A percentile compares a stretch with the other conserved stretches of the same genome.
Conservation (phyloP, 257 asterid species). For the Solanum raphanifolium region DNA sequence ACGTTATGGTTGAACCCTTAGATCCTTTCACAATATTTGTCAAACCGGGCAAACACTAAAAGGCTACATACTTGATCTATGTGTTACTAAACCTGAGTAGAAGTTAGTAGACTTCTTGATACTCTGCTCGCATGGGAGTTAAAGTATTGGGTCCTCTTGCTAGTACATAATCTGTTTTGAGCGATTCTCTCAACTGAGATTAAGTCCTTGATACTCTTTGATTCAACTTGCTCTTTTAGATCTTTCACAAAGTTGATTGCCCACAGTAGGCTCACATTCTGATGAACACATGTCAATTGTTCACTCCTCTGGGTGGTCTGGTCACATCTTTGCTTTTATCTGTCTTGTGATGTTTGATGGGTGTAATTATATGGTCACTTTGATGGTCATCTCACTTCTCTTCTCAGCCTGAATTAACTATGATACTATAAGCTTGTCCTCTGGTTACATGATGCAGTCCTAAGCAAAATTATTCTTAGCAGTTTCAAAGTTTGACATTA, state of each 20-base stretch:
- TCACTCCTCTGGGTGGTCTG: background rate
- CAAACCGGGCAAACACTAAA: background rate
- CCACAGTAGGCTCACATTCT: background rate
- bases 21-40: background rate
- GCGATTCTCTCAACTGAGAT: background rate
- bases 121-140: background rate
- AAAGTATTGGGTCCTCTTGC: background rate
- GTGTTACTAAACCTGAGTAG: background rate
- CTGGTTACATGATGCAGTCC: background rate
- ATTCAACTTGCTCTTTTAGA: background rate
- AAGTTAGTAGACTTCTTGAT: background rate
- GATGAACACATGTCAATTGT: background rate
- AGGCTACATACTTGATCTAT: background rate
- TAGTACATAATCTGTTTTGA: background rate
- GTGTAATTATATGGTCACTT: background rate
- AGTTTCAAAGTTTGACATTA: background rate
- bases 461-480: background rate
- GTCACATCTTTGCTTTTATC: background rate
- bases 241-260: background rate
- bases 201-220: background rate
- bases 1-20: background rate
- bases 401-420: background rate
- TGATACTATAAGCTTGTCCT: background rate
- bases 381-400: background rate
- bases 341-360: background rate